Evolutionary conservation across 768 basidiomycete species (phyloP).

Genomic region (Collybia mongolica): DNA sequence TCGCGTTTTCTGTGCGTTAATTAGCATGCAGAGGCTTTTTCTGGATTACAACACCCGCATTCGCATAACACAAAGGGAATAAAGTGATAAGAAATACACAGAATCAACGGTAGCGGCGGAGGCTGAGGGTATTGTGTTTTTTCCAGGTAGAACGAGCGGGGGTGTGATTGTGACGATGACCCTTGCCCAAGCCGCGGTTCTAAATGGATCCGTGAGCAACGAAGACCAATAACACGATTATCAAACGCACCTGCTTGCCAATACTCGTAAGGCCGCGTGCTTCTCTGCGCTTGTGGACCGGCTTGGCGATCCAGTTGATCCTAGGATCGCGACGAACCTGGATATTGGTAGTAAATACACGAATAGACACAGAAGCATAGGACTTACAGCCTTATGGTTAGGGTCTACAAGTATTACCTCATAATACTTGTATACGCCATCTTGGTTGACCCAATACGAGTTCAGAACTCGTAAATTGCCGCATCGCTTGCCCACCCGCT

Average conservation of each 20-base stretch:
- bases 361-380: not conserved
- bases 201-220: conserved; percentile 24
- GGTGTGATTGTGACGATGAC: conserved; percentile 90
- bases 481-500: conserved; percentile 95
- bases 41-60: too few relatives aligned
- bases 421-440: conserved; percentile 98
- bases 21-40: too few relatives aligned
- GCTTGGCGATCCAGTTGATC: conserved; percentile 99
- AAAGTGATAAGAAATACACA: too few relatives aligned
- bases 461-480: conserved; percentile 96
- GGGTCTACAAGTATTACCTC: conserved; percentile 99
- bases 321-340: conserved; percentile 93
- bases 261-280: conserved; percentile 95
- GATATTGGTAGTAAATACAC: conserved; percentile 10
- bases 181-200: conserved; percentile 98
- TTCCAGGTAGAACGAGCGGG: conserved; percentile 93
- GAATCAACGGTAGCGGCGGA: conserved; percentile 82
- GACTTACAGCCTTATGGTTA: conserved; percentile 79
- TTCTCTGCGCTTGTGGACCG: conserved; percentile 98
- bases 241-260: conserved; percentile 82
- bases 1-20: too few relatives aligned
- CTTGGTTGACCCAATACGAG: conserved; percentile 99
- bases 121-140: conserved; percentile 96
- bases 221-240: conserved; percentile 5
- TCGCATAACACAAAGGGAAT: too few relatives aligned